Evolutionary conservation across 2,329 filamentous ascomycete species (phyloP).

Genomic region (Aspergillus japonicus): DNA sequence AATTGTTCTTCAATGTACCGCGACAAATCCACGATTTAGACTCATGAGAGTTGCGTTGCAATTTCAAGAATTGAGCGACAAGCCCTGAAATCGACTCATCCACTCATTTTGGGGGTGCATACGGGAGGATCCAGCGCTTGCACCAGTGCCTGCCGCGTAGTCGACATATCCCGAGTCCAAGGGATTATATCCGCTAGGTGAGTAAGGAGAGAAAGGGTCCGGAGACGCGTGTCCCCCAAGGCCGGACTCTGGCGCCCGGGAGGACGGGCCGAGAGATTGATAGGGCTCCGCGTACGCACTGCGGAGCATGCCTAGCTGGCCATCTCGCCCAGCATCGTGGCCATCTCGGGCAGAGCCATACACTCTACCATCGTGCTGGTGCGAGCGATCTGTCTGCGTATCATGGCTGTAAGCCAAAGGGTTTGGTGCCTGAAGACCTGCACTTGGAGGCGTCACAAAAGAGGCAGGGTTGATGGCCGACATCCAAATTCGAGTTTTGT

Average conservation of each 20-base stretch:
- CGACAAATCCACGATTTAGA: neutral
- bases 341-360: conserved; percentile 33
- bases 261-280: conserved; percentile 33
- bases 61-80: conserved; percentile 65
- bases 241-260: conserved; percentile 34
- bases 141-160: conserved; percentile 34
- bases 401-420: conserved; percentile 58
- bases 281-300: conserved; percentile 39
- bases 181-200: conserved; percentile 35
- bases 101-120: conserved; percentile 54
- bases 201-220: conserved; percentile 39
- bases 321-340: conserved; percentile 31
- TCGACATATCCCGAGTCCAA: conserved; percentile 38
- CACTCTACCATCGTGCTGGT: conserved; percentile 37
- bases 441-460: conserved; percentile 71
- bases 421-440: conserved; percentile 69
- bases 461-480: conserved; percentile 97
- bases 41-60: neutral
- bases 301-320: conserved; percentile 30
- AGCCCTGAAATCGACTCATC: conserved; percentile 64
- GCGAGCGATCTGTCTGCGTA: conserved; percentile 40
- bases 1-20: conserved; percentile 1
- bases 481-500: conserved; percentile 99
- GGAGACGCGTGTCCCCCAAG: conserved; percentile 30
- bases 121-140: conserved; percentile 33